Evolutionary conservation across 2,329 filamentous ascomycete genomes (phyloP), one percentile per base, ranked within the genome.

Genomic region (Phyllosticta citriasiana): DNA sequence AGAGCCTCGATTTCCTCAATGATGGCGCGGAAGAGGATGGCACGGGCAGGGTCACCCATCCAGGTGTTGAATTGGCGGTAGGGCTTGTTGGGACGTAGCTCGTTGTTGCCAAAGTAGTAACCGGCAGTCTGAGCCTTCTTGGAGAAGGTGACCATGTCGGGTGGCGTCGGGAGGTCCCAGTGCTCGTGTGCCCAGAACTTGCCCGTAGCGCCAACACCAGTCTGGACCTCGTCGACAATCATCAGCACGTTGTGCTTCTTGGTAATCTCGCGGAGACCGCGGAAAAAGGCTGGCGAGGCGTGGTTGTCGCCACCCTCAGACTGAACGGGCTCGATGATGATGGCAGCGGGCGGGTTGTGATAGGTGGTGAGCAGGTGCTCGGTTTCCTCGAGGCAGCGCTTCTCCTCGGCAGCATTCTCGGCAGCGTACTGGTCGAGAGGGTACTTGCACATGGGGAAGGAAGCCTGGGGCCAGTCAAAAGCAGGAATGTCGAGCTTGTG

Each of bases 141-240:
- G 71, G 85, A 89, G 79, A 96, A 96, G 62, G 91, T 96, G 53
- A 96, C 91, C 80, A 96, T 94, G 79, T 96, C 91, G 0, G 91
- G 91, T 8, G 91, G 89, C 40, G 85, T 78, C 57, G 81, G 71
- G 53, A 96, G 82, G 74, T 88, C 82, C 91, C 91, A 96, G 85
- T 96, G 92, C 70, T 96, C 91, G 79, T 96, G 92, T 8, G 92
- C 91, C 91, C 91, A 96, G 85, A 96, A 96, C 75, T 89, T 91
- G 68, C 91, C 91, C 0, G 91, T 96, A 50, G 92, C 91, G 68
- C 92, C 92, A 26, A 96, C 87, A 72, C 91, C 92, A 6, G 91
- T 96, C 78, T 96, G 91, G 10, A 96, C 91, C 78, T 96, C 91
- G 73, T 96, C 91, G 65, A 95, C 91, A 71, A 96, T 96, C 74